Evolutionary conservation across 371 early-diverging fungal genomes (phyloP).

Genomic region (Mortierella sp.): DNA sequence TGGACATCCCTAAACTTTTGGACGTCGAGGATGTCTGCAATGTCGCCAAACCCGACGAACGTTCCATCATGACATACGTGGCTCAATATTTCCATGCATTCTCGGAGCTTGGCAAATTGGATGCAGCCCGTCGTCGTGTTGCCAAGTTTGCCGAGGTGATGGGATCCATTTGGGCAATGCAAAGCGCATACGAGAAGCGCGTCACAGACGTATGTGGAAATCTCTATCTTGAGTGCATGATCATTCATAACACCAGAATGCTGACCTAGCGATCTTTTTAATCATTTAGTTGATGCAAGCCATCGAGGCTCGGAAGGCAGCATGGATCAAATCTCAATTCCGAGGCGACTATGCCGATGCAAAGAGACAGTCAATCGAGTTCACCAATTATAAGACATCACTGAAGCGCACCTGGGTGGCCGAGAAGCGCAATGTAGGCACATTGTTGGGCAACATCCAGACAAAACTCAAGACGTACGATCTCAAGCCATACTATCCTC

Average conservation of each 20-base stretch:
- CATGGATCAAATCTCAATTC: slow-evolving; percentile 75
- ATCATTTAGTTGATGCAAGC: slow-evolving; percentile 65
- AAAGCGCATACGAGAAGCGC: slow-evolving; percentile 89
- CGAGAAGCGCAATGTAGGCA: slow-evolving; percentile 90
- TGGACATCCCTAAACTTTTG: slow-evolving; percentile 91
- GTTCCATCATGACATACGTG: slow-evolving; percentile 98
- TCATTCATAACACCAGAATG: background rate
- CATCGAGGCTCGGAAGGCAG: slow-evolving; percentile 66
- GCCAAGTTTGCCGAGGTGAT: slow-evolving; percentile 91
- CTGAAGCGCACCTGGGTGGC: slow-evolving; percentile 89
- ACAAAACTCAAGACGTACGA: slow-evolving; percentile 96
- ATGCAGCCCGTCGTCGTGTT: slow-evolving; percentile 91
- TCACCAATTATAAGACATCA: slow-evolving; percentile 85
- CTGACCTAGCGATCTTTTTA: background rate
- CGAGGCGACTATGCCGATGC: slow-evolving; percentile 80
- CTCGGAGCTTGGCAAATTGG: slow-evolving; percentile 87
- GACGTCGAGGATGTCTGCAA: slow-evolving; percentile 98
- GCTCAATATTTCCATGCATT: slow-evolving; percentile 99
- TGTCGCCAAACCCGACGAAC: slow-evolving; percentile 95
- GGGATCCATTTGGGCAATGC: slow-evolving; percentile 88
- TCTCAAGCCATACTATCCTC: slow-evolving; percentile 85
- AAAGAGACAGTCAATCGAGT: slow-evolving; percentile 75
- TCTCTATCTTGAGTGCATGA: background rate
- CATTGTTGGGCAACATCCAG: slow-evolving; percentile 91
- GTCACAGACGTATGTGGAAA: slow-evolving; percentile 56